Conservation (phyloP, 2,329 filamentous ascomycete species). For the Aspergillus sp. region DNA sequence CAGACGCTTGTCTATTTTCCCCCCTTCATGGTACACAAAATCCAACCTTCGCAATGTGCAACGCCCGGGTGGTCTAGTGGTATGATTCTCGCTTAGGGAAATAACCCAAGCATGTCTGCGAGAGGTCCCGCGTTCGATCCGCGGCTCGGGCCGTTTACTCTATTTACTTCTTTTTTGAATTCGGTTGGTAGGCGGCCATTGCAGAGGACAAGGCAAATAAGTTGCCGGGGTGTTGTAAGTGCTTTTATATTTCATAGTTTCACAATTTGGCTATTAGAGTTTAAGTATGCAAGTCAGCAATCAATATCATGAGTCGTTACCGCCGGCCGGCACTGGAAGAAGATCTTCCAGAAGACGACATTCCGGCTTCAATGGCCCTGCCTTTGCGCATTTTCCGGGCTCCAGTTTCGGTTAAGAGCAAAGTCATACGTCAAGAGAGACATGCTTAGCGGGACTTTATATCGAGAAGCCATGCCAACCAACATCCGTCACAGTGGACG, state of each 20-base stretch:
- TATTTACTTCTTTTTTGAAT: constrained; percentile 1
- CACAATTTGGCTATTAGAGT: neutral
- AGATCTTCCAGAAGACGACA: constrained; percentile 7
- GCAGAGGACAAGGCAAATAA: too few species aligned
- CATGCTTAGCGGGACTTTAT: constrained; percentile 15
- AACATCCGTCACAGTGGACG: constrained; percentile 15
- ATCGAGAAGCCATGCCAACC: constrained; percentile 17
- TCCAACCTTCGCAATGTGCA: too few species aligned
- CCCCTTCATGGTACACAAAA: too few species aligned
- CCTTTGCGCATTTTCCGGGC: constrained; percentile 6
- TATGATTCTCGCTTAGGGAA: constrained; percentile 11
- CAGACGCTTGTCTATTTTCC: too few species aligned
- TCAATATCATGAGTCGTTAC: too few species aligned
- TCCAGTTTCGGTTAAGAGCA: constrained; percentile 10
- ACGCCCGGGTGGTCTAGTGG: constrained; percentile 13
- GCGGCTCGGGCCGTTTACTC: constrained; percentile 10
- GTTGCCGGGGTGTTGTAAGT: too few species aligned
- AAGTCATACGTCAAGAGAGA: constrained; percentile 18
- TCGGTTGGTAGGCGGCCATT: too few species aligned
- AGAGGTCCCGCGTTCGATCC: constrained; percentile 14
- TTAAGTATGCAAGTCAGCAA: neutral
- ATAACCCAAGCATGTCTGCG: constrained; percentile 9
- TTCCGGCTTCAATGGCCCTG: constrained; percentile 10
- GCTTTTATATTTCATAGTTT: too few species aligned
- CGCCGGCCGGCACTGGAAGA: constrained; percentile 6